A percentile compares a stretch with the other conserved stretches of the same genome.
Evolutionary conservation across 371 early-diverging fungal genomes (phyloP).

Genomic region (Mucor circinelloides): DNA sequence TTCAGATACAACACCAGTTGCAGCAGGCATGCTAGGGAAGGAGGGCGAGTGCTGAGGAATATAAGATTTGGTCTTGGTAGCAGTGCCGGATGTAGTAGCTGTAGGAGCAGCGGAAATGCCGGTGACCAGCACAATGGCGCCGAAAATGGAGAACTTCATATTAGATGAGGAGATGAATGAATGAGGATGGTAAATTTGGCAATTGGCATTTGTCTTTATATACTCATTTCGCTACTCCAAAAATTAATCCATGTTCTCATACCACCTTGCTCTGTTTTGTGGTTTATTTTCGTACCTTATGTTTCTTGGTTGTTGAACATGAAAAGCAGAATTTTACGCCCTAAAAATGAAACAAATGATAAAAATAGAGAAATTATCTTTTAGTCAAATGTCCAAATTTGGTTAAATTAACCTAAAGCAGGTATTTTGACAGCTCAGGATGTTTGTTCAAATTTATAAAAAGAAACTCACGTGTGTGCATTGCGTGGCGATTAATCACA

Average conservation of each 20-base stretch:
- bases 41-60: conserved; percentile 15
- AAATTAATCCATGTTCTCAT: neutral
- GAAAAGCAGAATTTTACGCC: neutral
- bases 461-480: neutral
- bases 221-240: neutral
- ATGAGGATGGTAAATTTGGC: neutral
- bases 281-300: neutral
- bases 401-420: neutral
- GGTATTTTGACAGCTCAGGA: neutral
- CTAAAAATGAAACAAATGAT: neutral
- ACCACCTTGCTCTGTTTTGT: neutral
- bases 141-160: neutral
- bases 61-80: neutral
- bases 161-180: neutral
- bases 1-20: conserved; percentile 10
- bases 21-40: neutral
- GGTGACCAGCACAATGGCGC: neutral
- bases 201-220: neutral
- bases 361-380: neutral
- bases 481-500: neutral
- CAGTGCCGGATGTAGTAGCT: neutral
- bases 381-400: neutral
- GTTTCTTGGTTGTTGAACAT: neutral
- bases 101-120: conserved; percentile 9
- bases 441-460: neutral